Evolutionary conservation across 2,329 filamentous ascomycete species (phyloP).

Genomic region (Paraphoma sp.): DNA sequence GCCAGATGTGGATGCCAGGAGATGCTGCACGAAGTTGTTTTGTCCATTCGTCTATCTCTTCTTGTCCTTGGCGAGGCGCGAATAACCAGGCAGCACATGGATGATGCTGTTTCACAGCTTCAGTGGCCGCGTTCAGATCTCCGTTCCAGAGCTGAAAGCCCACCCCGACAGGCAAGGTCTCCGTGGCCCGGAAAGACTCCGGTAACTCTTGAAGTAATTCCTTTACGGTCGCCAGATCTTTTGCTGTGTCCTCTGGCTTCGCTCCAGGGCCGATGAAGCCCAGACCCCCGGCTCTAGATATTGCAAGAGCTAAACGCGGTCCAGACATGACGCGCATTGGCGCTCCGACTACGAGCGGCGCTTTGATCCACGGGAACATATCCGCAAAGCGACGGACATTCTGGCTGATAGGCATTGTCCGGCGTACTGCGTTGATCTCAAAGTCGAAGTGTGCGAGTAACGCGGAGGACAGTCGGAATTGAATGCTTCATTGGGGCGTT

Average conservation of each 20-base stretch:
- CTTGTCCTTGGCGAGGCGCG: constrained; percentile 55
- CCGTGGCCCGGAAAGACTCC: constrained; percentile 6
- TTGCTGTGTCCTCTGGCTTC: constrained; percentile 41
- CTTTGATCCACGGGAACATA: constrained; percentile 57
- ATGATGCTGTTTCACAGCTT: constrained; percentile 59
- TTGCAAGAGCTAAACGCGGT: constrained; percentile 62
- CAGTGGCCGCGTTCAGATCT: constrained; percentile 54
- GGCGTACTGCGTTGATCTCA: constrained; percentile 6
- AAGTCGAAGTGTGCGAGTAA: not conserved
- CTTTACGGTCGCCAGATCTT: constrained; percentile 8
- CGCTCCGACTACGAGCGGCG: constrained; percentile 64
- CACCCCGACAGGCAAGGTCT: constrained; percentile 59
- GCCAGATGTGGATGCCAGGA: constrained; percentile 57
- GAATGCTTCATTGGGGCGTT: not conserved
- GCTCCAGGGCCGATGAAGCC: constrained; percentile 51
- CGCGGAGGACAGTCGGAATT: not conserved
- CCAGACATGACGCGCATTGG: constrained; percentile 70
- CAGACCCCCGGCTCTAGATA: constrained; percentile 58
- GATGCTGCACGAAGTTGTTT: constrained; percentile 36
- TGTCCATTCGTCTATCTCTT: constrained; percentile 43
- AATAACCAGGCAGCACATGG: constrained; percentile 71
- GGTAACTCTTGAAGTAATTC: constrained; percentile 5
- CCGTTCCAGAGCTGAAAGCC: constrained; percentile 64
- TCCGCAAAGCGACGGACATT: not conserved
- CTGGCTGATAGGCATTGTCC: not conserved